A percentile compares a stretch with the other conserved stretches of the same genome.
Evolutionary conservation across 2,329 filamentous ascomycete genomes (phyloP).

Genomic region (Colletotrichum melonis): DNA sequence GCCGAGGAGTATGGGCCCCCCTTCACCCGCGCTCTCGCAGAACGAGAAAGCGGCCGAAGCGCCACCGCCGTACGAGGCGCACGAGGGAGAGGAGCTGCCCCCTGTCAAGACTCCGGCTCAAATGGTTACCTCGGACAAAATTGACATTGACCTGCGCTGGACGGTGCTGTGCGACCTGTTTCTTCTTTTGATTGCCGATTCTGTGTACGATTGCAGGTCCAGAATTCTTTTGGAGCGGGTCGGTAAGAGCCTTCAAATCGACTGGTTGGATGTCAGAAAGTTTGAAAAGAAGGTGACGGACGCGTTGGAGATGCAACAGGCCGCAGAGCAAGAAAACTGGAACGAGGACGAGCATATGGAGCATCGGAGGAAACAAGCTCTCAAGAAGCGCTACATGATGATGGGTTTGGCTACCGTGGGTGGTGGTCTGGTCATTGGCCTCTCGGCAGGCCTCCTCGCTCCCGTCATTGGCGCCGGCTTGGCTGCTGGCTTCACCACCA

Average conservation of each 20-base stretch:
- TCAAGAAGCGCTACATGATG: slow-evolving; percentile 88
- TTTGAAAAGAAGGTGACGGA: slow-evolving; percentile 98
- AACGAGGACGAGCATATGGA: slow-evolving; percentile 97
- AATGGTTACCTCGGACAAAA: slow-evolving; percentile 81
- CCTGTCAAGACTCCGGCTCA: slow-evolving; percentile 86
- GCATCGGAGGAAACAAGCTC: slow-evolving; percentile 80
- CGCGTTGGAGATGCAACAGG: slow-evolving; percentile 96
- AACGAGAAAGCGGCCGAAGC: slow-evolving; percentile 62
- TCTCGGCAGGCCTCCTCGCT: slow-evolving; percentile 91
- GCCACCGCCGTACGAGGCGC: slow-evolving; percentile 71
- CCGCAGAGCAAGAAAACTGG: slow-evolving; percentile 95
- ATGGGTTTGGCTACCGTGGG: slow-evolving; percentile 98
- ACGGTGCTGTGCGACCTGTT: slow-evolving; percentile 97
- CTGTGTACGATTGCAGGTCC: slow-evolving; percentile 90
- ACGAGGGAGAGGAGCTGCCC: slow-evolving; percentile 77
- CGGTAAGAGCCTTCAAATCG: slow-evolving; percentile 81
- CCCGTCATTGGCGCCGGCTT: slow-evolving; percentile 95
- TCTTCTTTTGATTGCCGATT: slow-evolving; percentile 95
- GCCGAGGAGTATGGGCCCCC: slow-evolving; percentile 31
- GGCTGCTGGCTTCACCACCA: slow-evolving; percentile 93
- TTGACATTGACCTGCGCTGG: slow-evolving; percentile 97
- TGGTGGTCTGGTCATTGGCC: slow-evolving; percentile 92
- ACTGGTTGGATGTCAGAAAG: slow-evolving; percentile 92
- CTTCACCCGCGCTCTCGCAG: slow-evolving; percentile 41
- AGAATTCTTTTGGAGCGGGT: slow-evolving; percentile 86